These are phyloP conservation scores for Musa acuminata DNA, from an alignment of 176 grass and related monocot genomes.

Conservation along the genomic window DNA sequence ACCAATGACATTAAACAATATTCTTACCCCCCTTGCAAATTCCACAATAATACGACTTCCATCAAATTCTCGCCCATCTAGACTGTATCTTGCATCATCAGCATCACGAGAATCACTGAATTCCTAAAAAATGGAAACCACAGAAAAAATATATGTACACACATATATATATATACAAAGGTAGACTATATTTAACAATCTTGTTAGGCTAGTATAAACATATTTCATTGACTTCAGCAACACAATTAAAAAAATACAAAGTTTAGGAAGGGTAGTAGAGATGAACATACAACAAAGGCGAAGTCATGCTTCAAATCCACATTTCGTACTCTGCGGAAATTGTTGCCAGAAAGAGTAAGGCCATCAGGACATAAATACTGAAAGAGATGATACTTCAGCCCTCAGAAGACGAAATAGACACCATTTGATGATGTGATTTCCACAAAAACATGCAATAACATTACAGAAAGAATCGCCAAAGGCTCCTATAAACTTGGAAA, in stretches of 20 bases:
- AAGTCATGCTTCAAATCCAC: slow-evolving; percentile 99
- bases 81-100: slow-evolving; percentile 82
- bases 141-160: neutral
- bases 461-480: slow-evolving; percentile 94
- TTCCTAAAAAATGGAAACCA: slow-evolving; percentile 43
- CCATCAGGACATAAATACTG: slow-evolving; percentile 36
- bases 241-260: neutral
- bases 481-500: slow-evolving; percentile 77
- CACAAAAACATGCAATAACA: slow-evolving; percentile 62
- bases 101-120: slow-evolving; percentile 86
- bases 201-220: neutral
- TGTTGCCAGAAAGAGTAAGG: slow-evolving; percentile 85
- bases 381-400: slow-evolving; percentile 44
- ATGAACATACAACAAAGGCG: slow-evolving; percentile 83
- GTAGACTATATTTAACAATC: neutral
- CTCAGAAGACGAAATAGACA: slow-evolving; percentile 21
- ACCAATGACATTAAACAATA: neutral
- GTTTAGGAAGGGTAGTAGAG: neutral
- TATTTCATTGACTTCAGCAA: neutral
- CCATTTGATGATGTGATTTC: slow-evolving; percentile 28
- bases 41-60: slow-evolving; percentile 84
- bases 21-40: slow-evolving; percentile 83
- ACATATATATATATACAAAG: neutral
- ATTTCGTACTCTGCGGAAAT: slow-evolving; percentile 96
- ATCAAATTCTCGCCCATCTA: slow-evolving; percentile 92